Evolutionary conservation across 306 rosid species (phyloP).

Genomic region (Castanea mollissima): DNA sequence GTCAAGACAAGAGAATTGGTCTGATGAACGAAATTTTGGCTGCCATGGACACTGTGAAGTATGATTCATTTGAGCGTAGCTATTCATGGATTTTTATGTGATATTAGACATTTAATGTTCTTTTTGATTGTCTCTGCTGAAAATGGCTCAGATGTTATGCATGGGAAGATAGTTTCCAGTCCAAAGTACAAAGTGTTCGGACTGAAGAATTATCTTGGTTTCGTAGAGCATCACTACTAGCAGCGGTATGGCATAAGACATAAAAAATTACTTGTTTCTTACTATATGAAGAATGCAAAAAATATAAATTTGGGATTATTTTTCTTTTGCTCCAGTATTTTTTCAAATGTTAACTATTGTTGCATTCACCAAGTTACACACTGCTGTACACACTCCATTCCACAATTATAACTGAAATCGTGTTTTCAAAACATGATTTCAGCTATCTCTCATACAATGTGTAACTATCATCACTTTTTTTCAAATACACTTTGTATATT

Average conservation of each 20-base stretch:
- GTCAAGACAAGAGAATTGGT: slow-evolving; percentile 95
- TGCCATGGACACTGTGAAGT: slow-evolving; percentile 98
- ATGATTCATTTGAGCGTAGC: slow-evolving; percentile 28
- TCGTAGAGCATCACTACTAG: slow-evolving; percentile 71
- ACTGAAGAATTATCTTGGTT: slow-evolving; percentile 86
- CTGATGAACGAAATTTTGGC: slow-evolving; percentile 98
- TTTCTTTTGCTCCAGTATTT: too few species aligned
- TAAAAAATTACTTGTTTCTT: slow-evolving; percentile 9
- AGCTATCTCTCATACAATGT: too few species aligned
- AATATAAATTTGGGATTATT: neutral
- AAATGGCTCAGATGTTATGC: slow-evolving; percentile 81
- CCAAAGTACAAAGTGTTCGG: slow-evolving; percentile 64
- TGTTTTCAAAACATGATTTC: too few species aligned
- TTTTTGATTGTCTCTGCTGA: slow-evolving; percentile 27
- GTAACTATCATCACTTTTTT: neutral
- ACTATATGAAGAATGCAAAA: neutral
- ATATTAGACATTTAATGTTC: slow-evolving; percentile 17
- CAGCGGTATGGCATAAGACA: slow-evolving; percentile 61
- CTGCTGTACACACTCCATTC: too few species aligned
- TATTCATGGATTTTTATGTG: neutral
- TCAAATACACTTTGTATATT: neutral
- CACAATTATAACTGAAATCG: too few species aligned
- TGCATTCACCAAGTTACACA: too few species aligned
- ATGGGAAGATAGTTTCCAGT: slow-evolving; percentile 96
- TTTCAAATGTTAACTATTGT: too few species aligned